Evolutionary conservation across 116 monocot genomes (phyloP).

Genomic region (Dioscorea cayenensis): DNA sequence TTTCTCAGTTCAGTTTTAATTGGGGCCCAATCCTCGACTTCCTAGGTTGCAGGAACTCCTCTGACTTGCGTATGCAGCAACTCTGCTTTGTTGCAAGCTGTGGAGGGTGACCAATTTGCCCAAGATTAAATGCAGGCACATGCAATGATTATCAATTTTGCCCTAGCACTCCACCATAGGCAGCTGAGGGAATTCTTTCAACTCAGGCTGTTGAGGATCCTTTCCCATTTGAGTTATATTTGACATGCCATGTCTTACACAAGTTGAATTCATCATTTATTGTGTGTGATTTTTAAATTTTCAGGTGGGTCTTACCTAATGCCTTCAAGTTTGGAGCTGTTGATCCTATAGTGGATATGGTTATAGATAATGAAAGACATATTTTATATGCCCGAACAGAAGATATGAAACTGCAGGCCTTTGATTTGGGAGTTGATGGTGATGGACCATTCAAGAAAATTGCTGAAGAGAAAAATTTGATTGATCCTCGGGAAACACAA

Average conservation of each 20-base stretch:
- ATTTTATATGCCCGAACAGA: constrained; percentile 83
- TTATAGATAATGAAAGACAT: constrained; percentile 81
- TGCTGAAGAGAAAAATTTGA: constrained; percentile 80
- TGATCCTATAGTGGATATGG: constrained; percentile 89
- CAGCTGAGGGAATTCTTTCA: too few species aligned
- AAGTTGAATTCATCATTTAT: neutral
- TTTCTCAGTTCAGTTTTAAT: neutral
- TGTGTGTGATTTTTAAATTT: neutral
- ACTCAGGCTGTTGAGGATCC: too few species aligned
- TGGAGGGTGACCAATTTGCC: too few species aligned
- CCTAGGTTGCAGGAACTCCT: too few species aligned
- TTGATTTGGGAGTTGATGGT: constrained; percentile 78
- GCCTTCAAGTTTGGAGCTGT: constrained; percentile 84
- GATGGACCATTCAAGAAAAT: constrained; percentile 70
- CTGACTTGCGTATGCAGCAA: too few species aligned
- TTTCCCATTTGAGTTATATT: neutral
- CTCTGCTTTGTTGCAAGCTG: neutral
- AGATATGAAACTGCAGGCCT: constrained; percentile 81
- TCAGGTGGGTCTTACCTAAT: constrained; percentile 89
- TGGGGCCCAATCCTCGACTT: too few species aligned
- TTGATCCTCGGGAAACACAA: constrained; percentile 80
- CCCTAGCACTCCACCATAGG: too few species aligned
- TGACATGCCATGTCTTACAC: neutral
- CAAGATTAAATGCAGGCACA: too few species aligned
- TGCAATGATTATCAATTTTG: too few species aligned